A percentile compares a stretch with the other conserved stretches of the same genome.
phyloP scores from a whole-genome alignment of 1,284 basidiomycete species.

The Boletus calvinii region DNA sequence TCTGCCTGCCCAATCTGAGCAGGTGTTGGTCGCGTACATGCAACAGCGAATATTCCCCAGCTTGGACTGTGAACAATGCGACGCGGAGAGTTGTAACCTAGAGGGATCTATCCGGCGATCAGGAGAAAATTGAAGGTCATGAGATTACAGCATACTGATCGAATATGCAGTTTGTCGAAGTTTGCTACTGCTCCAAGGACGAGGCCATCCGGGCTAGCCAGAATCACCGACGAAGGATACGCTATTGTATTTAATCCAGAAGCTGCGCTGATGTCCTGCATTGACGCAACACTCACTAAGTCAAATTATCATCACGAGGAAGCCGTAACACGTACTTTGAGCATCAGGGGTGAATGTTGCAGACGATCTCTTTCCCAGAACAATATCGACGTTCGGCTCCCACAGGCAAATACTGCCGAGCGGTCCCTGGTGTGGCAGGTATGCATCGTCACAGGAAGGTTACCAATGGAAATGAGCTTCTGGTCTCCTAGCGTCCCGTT shows the following conservation, averaged over 20 bases:
- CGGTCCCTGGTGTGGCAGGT: conserved; percentile 50
- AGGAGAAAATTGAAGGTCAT: conserved; percentile 1
- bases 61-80: conserved; percentile 58
- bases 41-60: conserved; percentile 63
- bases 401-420: conserved; percentile 61
- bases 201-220: conserved; percentile 57
- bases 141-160: conserved; percentile 52
- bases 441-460: conserved; percentile 61
- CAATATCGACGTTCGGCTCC: conserved; percentile 59
- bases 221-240: conserved; percentile 54
- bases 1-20: conserved; percentile 54
- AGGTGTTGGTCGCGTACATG: conserved; percentile 53
- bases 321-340: conserved; percentile 54
- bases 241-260: conserved; percentile 47
- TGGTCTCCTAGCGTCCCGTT: conserved; percentile 49
- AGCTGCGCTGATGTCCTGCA: conserved; percentile 61
- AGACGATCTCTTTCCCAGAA: conserved; percentile 68
- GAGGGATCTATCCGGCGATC: conserved; percentile 49
- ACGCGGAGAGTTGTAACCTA: conserved; percentile 67
- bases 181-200: conserved; percentile 66
- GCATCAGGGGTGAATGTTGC: conserved; percentile 66
- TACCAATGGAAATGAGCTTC: conserved; percentile 68
- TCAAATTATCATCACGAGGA: background rate
- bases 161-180: conserved; percentile 80
- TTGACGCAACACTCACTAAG: background rate